phyloP scores from a whole-genome alignment of 441 rosid genomes.

The Arabidopsis hybrid region DNA sequence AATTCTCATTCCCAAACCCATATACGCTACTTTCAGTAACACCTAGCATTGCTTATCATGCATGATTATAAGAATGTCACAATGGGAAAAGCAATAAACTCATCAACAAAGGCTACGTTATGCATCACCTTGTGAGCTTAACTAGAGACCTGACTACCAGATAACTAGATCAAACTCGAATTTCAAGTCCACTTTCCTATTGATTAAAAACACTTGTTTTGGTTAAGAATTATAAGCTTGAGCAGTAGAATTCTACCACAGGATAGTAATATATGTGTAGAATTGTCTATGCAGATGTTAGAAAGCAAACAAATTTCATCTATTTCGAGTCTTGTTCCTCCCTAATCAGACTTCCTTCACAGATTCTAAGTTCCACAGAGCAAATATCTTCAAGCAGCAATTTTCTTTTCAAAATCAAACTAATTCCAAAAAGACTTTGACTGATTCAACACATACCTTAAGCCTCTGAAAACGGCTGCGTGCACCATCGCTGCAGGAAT shows the following conservation, averaged over 20 bases:
- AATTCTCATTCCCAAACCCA: not conserved
- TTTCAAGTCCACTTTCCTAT: not conserved
- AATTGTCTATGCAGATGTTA: too few relatives aligned
- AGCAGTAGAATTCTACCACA: not conserved
- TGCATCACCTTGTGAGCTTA: not conserved
- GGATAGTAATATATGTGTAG: not conserved
- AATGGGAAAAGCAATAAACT: not conserved
- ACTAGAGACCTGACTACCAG: not conserved
- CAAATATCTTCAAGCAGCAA: not conserved
- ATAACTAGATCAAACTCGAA: not conserved
- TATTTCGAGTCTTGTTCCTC: not conserved
- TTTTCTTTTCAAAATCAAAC: slow-evolving; percentile 16
- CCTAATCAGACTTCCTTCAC: not conserved
- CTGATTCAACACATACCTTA: slow-evolving; percentile 54
- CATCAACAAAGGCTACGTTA: not conserved
- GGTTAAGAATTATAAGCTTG: not conserved
- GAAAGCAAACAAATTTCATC: slow-evolving; percentile 14
- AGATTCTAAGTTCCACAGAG: slow-evolving; percentile 3
- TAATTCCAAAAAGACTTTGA: slow-evolving; percentile 18
- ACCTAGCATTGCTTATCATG: not conserved
- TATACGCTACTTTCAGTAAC: not conserved
- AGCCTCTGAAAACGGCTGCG: slow-evolving; percentile 53
- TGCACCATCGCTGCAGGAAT: slow-evolving; percentile 10
- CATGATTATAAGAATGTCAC: not conserved
- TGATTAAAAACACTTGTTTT: not conserved